Evolutionary conservation across 768 basidiomycete species (phyloP).

Genomic region (Mycena rosella): DNA sequence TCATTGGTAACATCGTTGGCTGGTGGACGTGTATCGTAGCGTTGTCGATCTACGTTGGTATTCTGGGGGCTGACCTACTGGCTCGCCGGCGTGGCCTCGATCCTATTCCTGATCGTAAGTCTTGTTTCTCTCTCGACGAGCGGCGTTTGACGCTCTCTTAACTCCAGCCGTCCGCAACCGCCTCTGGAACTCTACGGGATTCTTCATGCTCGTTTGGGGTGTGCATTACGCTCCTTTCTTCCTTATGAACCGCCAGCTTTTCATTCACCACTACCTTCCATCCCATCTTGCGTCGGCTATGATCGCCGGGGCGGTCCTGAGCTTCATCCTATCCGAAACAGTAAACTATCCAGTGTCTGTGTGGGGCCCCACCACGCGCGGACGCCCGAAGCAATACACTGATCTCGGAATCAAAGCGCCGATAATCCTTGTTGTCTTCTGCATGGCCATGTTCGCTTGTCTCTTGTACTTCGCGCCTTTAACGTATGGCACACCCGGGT

Average conservation of each 20-base stretch:
- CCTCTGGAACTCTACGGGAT: constrained; percentile 94
- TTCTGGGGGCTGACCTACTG: constrained; percentile 90
- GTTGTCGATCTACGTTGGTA: constrained; percentile 89
- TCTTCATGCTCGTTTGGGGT: constrained; percentile 95
- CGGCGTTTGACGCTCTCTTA: not conserved
- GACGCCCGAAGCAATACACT: constrained; percentile 68
- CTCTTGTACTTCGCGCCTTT: constrained; percentile 87
- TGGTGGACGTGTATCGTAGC: constrained; percentile 96
- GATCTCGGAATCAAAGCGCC: constrained; percentile 87
- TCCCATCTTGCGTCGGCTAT: constrained; percentile 95
- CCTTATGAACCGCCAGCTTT: constrained; percentile 96
- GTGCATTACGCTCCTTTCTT: constrained; percentile 98
- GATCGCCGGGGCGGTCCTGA: constrained; percentile 92
- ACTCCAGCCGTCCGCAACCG: constrained; percentile 88
- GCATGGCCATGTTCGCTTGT: constrained; percentile 70
- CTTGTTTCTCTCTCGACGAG: not conserved
- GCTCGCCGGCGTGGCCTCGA: constrained; percentile 88
- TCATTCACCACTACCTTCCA: constrained; percentile 98
- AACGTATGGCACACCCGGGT: constrained; percentile 98
- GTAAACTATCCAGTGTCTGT: constrained; percentile 93
- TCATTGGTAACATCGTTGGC: constrained; percentile 93
- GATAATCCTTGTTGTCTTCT: constrained; percentile 68
- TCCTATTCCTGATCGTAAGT: constrained; percentile 90
- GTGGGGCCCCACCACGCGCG: constrained; percentile 74
- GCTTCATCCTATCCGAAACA: constrained; percentile 89